Base-by-base conservation (phyloP, 202 grass and related monocot genomes). In the Dendrocalamus latiflorus region DNA sequence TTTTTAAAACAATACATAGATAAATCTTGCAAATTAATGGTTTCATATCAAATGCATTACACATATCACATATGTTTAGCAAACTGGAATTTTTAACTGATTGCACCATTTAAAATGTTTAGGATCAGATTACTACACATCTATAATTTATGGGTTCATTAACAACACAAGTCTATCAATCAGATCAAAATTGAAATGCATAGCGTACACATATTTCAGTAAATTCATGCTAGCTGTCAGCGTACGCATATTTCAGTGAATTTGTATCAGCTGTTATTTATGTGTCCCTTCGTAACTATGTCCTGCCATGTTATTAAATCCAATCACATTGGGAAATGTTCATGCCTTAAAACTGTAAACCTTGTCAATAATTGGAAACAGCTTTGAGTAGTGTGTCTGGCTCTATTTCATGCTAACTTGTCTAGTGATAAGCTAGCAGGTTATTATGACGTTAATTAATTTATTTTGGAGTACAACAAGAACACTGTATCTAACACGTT, bases 251-350 rank as follows among this genome's bases (percentile, higher is more conserved):
- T 54, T 68, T 70, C 44, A 21, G 1, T 41, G 38, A 76, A 44
- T 71, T 77, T 9, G 18, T 36, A 24, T 37, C 68, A 57, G 26
- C 1, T 49, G 15, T 68, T 78, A 45, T 85, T 50, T 63, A 72
- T 81, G 16, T 61, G 33, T 28, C 42, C 41, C 73, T 72, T 80
- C n/a, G 34, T 65, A 81, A 62, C 25, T 47, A 49, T 76, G 72
- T 43, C 33, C 24, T 62, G 49, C 18, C 30, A 22, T 81, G 25
- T 85, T 85, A 77, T 81, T 51, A 71, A 79, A 74, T 74, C 70
- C 84, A 75, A 76, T 87, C 80, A 63, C 84, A 70, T 83, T 80
- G 75, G 80, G 67, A 86, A 79, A 73, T 83, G 79, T 49, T 54
- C 49, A 44, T 70, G 33, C 48, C 76, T 84, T 21, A 75, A 59